Conservation (phyloP, 306 rosid species). For the Casuarina cunninghamiana region DNA sequence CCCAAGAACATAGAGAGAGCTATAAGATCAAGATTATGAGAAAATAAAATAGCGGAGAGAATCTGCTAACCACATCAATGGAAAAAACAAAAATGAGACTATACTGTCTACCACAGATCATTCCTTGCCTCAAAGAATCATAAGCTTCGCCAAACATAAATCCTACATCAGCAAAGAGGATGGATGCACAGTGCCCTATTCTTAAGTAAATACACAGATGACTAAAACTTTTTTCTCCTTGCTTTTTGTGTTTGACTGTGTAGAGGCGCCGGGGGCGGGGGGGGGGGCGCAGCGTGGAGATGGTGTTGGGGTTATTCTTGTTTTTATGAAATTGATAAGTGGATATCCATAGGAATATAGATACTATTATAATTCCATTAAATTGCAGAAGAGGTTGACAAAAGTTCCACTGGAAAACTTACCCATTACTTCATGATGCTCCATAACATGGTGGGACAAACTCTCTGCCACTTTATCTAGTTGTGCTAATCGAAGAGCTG, state of each 20-base stretch:
- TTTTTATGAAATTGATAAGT: neutral
- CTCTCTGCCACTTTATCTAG: constrained; percentile 89
- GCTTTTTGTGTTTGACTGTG: no score
- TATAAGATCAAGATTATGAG: neutral
- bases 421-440: constrained; percentile 99
- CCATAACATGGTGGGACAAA: constrained; percentile 89
- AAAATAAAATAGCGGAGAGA: neutral
- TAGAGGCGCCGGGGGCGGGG: no score
- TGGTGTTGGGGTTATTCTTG: no score
- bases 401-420: constrained; percentile 36
- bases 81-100: neutral
- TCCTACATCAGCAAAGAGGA: neutral
- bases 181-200: no score
- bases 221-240: no score
- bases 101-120: neutral
- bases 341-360: neutral
- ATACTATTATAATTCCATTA: neutral
- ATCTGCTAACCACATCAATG: neutral
- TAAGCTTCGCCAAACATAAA: neutral
- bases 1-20: neutral
- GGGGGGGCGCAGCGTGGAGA: no score
- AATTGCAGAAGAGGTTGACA: neutral
- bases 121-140: neutral
- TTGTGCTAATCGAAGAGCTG: constrained; percentile 84
- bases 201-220: no score